Conservation (phyloP, 2,329 filamentous ascomycete species). For the Fusarium penzigii region DNA sequence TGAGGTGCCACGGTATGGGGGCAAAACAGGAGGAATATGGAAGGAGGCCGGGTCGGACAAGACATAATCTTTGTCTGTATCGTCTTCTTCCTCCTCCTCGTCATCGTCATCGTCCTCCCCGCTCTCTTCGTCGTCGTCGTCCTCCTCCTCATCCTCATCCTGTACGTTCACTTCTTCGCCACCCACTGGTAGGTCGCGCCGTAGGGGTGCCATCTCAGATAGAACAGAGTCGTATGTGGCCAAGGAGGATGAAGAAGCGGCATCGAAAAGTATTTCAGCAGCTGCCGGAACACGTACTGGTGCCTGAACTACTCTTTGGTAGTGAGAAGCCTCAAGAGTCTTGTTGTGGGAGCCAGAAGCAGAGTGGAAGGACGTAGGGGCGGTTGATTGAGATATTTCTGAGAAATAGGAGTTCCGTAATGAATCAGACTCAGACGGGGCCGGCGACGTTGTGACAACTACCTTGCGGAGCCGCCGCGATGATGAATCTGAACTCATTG, state of each 20-base stretch:
- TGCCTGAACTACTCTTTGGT: slow-evolving; percentile 11
- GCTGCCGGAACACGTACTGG: slow-evolving; percentile 10
- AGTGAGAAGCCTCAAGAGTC: slow-evolving; percentile 9
- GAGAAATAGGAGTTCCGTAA: slow-evolving; percentile 31
- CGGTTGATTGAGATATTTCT: slow-evolving; percentile 29
- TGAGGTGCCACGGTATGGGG: slow-evolving; percentile 61
- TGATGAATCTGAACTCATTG: slow-evolving; percentile 24
- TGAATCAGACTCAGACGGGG: slow-evolving; percentile 27
- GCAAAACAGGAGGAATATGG: slow-evolving; percentile 52
- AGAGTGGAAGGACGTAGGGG: slow-evolving; percentile 30
- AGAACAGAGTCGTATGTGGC: slow-evolving; percentile 80
- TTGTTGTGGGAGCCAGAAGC: slow-evolving; percentile 27
- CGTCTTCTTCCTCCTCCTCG: slow-evolving; percentile 26
- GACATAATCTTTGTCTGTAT: slow-evolving; percentile 28
- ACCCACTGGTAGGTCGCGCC: slow-evolving; percentile 24
- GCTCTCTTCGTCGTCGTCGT: slow-evolving; percentile 18
- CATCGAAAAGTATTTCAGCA: slow-evolving; percentile 19
- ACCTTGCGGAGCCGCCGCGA: slow-evolving; percentile 27
- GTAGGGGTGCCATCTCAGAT: slow-evolving; percentile 31
- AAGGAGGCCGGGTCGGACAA: slow-evolving; percentile 29
- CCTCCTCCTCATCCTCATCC: slow-evolving; percentile 23
- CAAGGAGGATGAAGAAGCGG: slow-evolving; percentile 54
- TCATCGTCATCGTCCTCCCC: slow-evolving; percentile 35
- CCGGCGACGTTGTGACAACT: slow-evolving; percentile 26
- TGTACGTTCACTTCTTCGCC: slow-evolving; percentile 13